Percentiles rank a stretch among this genome's conserved stretches.
Evolutionary conservation across 2,329 filamentous ascomycete genomes (phyloP).

Genomic region (Cladophialophora psammophila): DNA sequence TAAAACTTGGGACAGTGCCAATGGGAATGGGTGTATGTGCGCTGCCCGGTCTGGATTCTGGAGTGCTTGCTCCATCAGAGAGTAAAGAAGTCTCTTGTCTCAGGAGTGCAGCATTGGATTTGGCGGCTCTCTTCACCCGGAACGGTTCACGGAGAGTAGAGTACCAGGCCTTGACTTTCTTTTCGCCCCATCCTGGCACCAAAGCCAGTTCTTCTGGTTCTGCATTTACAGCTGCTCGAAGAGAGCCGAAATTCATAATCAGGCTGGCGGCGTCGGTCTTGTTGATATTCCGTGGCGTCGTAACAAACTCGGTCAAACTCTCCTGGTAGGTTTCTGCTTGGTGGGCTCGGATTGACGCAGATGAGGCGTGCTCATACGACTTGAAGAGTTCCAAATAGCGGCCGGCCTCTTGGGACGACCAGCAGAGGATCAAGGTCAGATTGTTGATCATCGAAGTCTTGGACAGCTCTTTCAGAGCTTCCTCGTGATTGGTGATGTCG

Average conservation of each 20-base stretch:
- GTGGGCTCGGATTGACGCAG: constrained; percentile 81
- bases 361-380: constrained; percentile 86
- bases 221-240: constrained; percentile 86
- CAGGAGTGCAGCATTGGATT: constrained; percentile 50
- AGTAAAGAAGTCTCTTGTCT: constrained; percentile 32
- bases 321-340: constrained; percentile 86
- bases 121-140: constrained; percentile 74
- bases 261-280: constrained; percentile 92
- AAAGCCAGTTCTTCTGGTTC: constrained; percentile 82
- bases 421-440: constrained; percentile 88
- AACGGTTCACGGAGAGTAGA: constrained; percentile 85
- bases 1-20: constrained; percentile 37
- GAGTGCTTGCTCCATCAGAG: constrained; percentile 36
- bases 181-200: constrained; percentile 93
- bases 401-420: constrained; percentile 91
- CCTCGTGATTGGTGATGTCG: constrained; percentile 93
- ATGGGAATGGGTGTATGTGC: constrained; percentile 43
- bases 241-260: constrained; percentile 88
- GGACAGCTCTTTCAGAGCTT: constrained; percentile 83
- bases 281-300: constrained; percentile 86
- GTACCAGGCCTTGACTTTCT: constrained; percentile 89
- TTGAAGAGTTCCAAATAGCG: constrained; percentile 96
- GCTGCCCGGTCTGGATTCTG: constrained; percentile 40
- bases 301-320: constrained; percentile 89
- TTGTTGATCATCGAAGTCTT: constrained; percentile 94